Percentiles rank a stretch among this genome's conserved stretches.
phyloP scores from a whole-genome alignment of 306 rosid genomes.

The Cucumis hystrix region DNA sequence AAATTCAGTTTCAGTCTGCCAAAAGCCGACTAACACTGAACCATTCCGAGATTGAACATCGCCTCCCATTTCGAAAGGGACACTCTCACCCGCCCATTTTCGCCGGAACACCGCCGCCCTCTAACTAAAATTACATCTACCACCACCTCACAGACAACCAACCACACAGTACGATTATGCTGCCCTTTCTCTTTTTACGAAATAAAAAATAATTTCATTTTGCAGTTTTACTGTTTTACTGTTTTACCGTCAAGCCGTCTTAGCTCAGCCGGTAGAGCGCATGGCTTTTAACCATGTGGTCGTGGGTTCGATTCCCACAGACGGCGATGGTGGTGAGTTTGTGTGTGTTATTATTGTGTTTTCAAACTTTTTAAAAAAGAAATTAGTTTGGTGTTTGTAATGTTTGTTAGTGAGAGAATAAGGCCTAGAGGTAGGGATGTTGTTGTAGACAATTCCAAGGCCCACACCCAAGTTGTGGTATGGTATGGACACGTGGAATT shows the following conservation, averaged over 20 bases:
- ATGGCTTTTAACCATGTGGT: conserved; percentile 7
- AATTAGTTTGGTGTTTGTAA: background rate
- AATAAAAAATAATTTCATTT: no score
- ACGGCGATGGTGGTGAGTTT: background rate
- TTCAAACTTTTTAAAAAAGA: background rate
- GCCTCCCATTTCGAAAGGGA: background rate
- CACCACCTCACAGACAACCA: no score
- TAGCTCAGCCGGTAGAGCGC: conserved; percentile 7
- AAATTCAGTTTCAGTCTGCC: background rate
- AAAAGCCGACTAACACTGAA: conserved; percentile 1
- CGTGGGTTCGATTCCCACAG: conserved; percentile 4
- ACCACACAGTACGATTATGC: no score
- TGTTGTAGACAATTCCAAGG: background rate
- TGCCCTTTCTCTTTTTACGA: no score
- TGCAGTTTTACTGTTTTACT: background rate
- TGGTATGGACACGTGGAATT: background rate
- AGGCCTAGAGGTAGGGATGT: background rate
- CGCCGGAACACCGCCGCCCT: background rate
- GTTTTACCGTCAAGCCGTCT: background rate
- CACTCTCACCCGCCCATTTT: background rate
- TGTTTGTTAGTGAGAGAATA: background rate
- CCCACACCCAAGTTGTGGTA: background rate
- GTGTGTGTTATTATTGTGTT: background rate
- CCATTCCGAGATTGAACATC: background rate
- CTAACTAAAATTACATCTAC: no score